Percentiles rank a stretch among this genome's conserved stretches.
phyloP scores from a whole-genome alignment of 106 monocot species.

The Apostasia shenzhenica region DNA sequence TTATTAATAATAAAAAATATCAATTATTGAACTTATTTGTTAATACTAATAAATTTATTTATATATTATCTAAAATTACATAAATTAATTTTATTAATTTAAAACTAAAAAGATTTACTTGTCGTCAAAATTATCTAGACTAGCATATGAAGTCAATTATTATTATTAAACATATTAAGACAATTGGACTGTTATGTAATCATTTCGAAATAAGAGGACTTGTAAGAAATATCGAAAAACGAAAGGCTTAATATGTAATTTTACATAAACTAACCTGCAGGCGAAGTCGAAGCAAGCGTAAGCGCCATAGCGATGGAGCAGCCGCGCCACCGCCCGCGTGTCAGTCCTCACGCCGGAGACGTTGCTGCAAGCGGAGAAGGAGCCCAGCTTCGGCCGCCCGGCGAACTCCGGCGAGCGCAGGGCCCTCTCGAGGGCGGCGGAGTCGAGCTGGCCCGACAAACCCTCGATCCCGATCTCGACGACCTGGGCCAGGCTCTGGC shows the following conservation, averaged over 20 bases:
- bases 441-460: slow-evolving; percentile 19
- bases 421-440: slow-evolving; percentile 16
- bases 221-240: too few species aligned
- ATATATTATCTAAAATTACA: too few species aligned
- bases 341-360: slow-evolving; percentile 59
- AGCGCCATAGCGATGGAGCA: slow-evolving; percentile 58
- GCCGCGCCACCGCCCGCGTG: slow-evolving; percentile 42
- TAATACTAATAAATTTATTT: too few species aligned
- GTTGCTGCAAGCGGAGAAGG: slow-evolving; percentile 82
- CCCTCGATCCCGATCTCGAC: slow-evolving; percentile 54
- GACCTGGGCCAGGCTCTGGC: slow-evolving; percentile 62
- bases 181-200: too few species aligned
- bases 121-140: too few species aligned
- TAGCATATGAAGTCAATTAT: too few species aligned
- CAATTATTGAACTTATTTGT: too few species aligned
- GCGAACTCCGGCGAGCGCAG: slow-evolving; percentile 21
- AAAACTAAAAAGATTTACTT: too few species aligned
- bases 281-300: slow-evolving; percentile 78
- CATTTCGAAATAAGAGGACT: too few species aligned
- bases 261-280: slow-evolving; percentile 14
- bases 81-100: too few species aligned
- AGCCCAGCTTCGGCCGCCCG: slow-evolving; percentile 49
- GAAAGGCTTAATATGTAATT: not conserved
- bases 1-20: too few species aligned
- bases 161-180: too few species aligned